Conservation (phyloP, 306 rosid genomes). For the Vigna reflexopilosa region DNA sequence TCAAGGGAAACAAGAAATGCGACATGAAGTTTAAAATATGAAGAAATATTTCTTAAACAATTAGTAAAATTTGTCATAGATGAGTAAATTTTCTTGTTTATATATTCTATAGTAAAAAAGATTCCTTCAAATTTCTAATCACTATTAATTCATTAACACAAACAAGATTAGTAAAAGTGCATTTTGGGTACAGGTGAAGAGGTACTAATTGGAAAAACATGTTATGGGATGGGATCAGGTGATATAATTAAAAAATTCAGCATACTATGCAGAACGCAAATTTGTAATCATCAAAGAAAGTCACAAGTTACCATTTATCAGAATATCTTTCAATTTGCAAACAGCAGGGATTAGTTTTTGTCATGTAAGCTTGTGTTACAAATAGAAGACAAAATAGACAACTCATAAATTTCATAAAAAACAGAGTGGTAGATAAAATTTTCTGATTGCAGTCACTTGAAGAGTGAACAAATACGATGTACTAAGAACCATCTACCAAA, state of each 20-base stretch:
- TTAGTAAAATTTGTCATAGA: slow-evolving; percentile 11
- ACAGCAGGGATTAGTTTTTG: slow-evolving; percentile 18
- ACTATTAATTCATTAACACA: background rate
- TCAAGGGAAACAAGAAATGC: slow-evolving; percentile 19
- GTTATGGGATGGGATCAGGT: slow-evolving; percentile 3
- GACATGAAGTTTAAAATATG: slow-evolving; percentile 7
- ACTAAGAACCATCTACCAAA: slow-evolving; percentile 35
- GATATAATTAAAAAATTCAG: slow-evolving; percentile 22
- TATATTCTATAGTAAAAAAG: background rate
- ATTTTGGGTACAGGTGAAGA: no score
- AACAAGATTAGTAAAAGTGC: background rate
- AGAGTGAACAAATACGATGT: slow-evolving; percentile 12
- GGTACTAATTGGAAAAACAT: background rate
- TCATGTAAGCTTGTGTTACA: slow-evolving; percentile 11
- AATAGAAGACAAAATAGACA: slow-evolving; percentile 16
- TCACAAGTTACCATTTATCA: background rate
- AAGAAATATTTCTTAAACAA: background rate
- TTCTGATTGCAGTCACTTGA: slow-evolving; percentile 11
- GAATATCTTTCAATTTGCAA: slow-evolving; percentile 27
- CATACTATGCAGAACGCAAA: background rate
- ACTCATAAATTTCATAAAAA: slow-evolving; percentile 3
- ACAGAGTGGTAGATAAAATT: slow-evolving; percentile 6
- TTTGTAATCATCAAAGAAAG: slow-evolving; percentile 6
- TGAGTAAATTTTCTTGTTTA: background rate
- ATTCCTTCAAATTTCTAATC: slow-evolving; percentile 8